These are phyloP conservation scores for Curvularia lunata DNA, from an alignment of 2,329 filamentous ascomycete species.

Conservation along the genomic window DNA sequence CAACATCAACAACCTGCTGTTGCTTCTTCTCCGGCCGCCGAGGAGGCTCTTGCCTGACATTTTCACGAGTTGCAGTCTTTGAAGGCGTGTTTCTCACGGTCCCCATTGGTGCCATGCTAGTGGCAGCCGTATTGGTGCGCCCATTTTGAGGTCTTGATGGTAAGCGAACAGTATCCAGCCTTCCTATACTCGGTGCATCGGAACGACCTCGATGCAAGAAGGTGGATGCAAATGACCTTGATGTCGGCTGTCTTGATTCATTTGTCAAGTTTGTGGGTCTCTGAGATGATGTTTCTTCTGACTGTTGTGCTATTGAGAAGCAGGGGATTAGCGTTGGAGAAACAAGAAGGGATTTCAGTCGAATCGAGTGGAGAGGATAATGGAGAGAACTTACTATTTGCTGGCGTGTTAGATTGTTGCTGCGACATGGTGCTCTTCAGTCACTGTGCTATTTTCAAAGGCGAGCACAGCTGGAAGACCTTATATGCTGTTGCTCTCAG, in stretches of 20 bases:
- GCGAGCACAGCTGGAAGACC: background rate
- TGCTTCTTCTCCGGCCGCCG: conserved; percentile 36
- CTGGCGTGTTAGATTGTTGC: conserved; percentile 8
- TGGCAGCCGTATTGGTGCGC: conserved; percentile 14
- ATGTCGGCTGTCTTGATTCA: conserved; percentile 14
- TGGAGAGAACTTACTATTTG: conserved; percentile 9
- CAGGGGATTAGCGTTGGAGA: background rate
- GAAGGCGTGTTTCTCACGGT: conserved; percentile 21
- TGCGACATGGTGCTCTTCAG: conserved; percentile 18
- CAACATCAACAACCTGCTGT: conserved; percentile 48
- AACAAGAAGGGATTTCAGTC: background rate
- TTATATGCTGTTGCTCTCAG: background rate
- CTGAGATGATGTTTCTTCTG: conserved; percentile 2
- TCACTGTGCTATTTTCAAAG: background rate
- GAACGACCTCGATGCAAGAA: conserved; percentile 20
- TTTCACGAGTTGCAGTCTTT: conserved; percentile 20
- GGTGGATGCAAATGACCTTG: conserved; percentile 15
- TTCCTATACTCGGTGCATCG: conserved; percentile 25
- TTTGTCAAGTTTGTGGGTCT: conserved; percentile 8
- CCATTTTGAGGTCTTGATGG: conserved; percentile 13
- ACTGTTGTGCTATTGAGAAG: conserved; percentile 2
- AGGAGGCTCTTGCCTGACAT: conserved; percentile 15
- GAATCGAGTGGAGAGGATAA: too few relatives aligned
- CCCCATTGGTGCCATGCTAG: conserved; percentile 21
- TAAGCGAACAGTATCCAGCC: conserved; percentile 20